Conservation (phyloP, 345 rosid species). For the Eucalyptus lansdowneana region DNA sequence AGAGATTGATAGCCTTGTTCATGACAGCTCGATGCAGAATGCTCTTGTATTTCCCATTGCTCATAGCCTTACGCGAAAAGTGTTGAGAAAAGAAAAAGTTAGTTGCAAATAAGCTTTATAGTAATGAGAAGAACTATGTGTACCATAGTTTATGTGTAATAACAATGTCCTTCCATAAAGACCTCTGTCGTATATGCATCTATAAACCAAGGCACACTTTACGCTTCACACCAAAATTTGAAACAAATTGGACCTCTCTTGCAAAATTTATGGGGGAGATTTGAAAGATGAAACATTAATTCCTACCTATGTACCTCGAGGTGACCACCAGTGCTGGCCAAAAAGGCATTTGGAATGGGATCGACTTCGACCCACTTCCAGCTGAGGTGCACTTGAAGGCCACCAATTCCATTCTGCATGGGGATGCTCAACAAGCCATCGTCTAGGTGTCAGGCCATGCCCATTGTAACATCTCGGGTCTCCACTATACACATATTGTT, state of each 20-base stretch:
- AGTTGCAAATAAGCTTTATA: neutral
- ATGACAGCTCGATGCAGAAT: slow-evolving; percentile 29
- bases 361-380: slow-evolving; percentile 29
- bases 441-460: slow-evolving; percentile 32
- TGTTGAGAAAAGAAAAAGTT: too few relatives aligned
- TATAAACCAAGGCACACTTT: too few relatives aligned
- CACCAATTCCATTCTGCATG: slow-evolving; percentile 17
- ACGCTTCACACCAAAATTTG: too few relatives aligned
- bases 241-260: too few relatives aligned
- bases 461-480: neutral
- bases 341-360: slow-evolving; percentile 15
- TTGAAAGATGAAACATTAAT: too few relatives aligned
- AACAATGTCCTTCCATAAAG: neutral
- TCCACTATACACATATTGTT: too few relatives aligned
- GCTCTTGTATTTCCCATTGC: slow-evolving; percentile 50
- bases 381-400: slow-evolving; percentile 30
- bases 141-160: neutral
- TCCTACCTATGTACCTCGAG: slow-evolving; percentile 14
- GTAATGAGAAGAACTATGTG: neutral
- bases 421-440: slow-evolving; percentile 33
- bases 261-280: too few relatives aligned
- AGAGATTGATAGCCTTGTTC: slow-evolving; percentile 21
- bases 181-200: neutral
- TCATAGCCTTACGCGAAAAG: neutral
- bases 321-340: slow-evolving; percentile 27